These are phyloP conservation scores for Pontederia paniculata DNA, from an alignment of 176 grass and related monocot genomes.

Conservation along the genomic window DNA sequence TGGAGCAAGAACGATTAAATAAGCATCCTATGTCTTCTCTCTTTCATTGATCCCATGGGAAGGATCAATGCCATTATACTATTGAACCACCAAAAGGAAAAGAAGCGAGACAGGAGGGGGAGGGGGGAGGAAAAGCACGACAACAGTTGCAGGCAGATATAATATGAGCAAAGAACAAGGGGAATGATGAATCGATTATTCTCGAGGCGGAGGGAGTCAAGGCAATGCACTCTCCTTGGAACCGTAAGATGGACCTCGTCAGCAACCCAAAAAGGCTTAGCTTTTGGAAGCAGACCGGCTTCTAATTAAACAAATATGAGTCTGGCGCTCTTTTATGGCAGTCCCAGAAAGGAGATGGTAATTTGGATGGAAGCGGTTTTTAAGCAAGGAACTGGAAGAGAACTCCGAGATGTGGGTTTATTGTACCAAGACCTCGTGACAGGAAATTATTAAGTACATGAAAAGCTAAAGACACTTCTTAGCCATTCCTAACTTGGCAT, in stretches of 20 bases:
- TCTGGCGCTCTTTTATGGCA: background rate
- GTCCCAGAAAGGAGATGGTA: background rate
- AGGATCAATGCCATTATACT: background rate
- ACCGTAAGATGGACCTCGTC: slow-evolving; percentile 42
- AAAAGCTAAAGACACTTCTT: background rate
- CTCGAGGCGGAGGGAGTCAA: slow-evolving; percentile 36
- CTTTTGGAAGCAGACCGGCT: background rate
- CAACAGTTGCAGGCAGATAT: background rate
- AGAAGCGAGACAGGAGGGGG: background rate
- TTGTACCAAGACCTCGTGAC: slow-evolving; percentile 6
- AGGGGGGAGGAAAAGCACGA: background rate
- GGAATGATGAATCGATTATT: slow-evolving; percentile 40
- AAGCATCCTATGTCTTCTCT: background rate
- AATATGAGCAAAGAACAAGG: slow-evolving; percentile 9
- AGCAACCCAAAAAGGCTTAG: slow-evolving; percentile 22
- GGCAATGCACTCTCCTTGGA: slow-evolving; percentile 26
- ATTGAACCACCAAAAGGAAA: no score
- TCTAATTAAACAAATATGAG: no score
- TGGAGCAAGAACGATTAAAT: background rate
- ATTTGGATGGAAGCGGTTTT: background rate
- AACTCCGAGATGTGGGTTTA: background rate
- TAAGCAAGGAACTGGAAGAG: slow-evolving; percentile 10
- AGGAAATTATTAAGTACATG: background rate
- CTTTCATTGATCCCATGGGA: background rate
- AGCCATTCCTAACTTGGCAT: background rate